phyloP scores from a whole-genome alignment of 352 stramenopile species.

The Pilasporangium apinafurcum region DNA sequence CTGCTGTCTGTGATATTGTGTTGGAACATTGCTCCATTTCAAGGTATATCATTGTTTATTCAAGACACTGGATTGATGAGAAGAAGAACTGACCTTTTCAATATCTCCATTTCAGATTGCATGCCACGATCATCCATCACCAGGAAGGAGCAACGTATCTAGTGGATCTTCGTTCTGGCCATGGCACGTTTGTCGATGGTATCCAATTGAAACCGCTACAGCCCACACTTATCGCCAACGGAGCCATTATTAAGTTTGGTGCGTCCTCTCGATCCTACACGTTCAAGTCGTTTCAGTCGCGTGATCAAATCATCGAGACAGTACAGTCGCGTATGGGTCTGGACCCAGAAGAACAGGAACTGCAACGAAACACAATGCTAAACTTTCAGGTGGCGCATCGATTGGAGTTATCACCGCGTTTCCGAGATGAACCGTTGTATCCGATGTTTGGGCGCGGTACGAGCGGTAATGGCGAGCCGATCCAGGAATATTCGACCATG shows the following conservation, averaged over 20 bases:
- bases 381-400: constrained; percentile 75
- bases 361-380: constrained; percentile 80
- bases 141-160: constrained; percentile 66
- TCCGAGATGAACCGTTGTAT: constrained; percentile 40
- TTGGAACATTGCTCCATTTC: constrained; percentile 83
- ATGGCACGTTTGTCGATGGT: constrained; percentile 74
- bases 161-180: constrained; percentile 70
- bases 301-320: constrained; percentile 62
- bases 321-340: constrained; percentile 45
- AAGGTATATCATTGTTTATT: constrained; percentile 7
- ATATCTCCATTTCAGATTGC: no score
- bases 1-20: constrained; percentile 71
- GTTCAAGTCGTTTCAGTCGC: constrained; percentile 80
- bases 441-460: no score
- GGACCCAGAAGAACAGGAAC: constrained; percentile 40
- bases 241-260: constrained; percentile 44
- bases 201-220: constrained; percentile 46
- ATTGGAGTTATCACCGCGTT: constrained; percentile 54
- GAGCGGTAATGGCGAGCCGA: no score
- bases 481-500: no score
- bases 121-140: constrained; percentile 73
- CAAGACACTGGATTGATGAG: background rate
- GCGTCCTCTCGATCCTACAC: constrained; percentile 72
- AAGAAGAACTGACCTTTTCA: no score
- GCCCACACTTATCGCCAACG: constrained; percentile 63